phyloP scores from a whole-genome alignment of 176 grass and related monocot genomes.

The Saccharum spontaneum region DNA sequence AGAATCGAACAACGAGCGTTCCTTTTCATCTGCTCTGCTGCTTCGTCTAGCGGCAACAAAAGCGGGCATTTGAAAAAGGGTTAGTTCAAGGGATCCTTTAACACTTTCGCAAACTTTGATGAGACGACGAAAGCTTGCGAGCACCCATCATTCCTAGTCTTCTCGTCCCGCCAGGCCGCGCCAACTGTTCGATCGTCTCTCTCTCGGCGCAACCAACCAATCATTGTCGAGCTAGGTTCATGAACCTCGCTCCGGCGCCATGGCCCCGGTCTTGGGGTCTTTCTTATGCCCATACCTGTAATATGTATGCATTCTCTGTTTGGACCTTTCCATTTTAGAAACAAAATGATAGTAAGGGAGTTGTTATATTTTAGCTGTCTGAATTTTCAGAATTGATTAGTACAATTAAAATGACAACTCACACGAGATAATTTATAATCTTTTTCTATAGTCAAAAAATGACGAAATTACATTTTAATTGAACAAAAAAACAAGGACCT shows the following conservation, averaged over 20 bases:
- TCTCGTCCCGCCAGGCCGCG: conserved; percentile 2
- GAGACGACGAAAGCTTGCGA: conserved; percentile 24
- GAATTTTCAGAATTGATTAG: too few species aligned
- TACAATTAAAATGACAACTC: too few species aligned
- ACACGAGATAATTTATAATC: too few species aligned
- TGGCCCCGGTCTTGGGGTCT: conserved; percentile 24
- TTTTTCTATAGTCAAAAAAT: too few species aligned
- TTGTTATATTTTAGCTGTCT: too few species aligned
- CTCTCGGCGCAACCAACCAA: conserved; percentile 39
- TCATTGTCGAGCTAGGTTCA: conserved; percentile 50
- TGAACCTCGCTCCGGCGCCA: conserved; percentile 37
- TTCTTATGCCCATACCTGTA: conserved; percentile 7
- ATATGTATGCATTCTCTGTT: background rate
- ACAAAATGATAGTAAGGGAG: too few species aligned
- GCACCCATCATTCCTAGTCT: conserved; percentile 10
- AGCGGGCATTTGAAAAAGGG: conserved; percentile 31
- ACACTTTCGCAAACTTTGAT: conserved; percentile 49
- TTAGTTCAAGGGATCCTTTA: conserved; percentile 25
- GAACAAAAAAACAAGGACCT: too few species aligned
- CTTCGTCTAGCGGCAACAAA: conserved; percentile 25
- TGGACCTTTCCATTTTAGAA: background rate
- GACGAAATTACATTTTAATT: too few species aligned
- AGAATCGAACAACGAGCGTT: conserved; percentile 16
- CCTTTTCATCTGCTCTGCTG: conserved; percentile 28
- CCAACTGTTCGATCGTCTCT: conserved; percentile 35